phyloP scores from a whole-genome alignment of 441 rosid genomes.

The Biscutella laevigata region DNA sequence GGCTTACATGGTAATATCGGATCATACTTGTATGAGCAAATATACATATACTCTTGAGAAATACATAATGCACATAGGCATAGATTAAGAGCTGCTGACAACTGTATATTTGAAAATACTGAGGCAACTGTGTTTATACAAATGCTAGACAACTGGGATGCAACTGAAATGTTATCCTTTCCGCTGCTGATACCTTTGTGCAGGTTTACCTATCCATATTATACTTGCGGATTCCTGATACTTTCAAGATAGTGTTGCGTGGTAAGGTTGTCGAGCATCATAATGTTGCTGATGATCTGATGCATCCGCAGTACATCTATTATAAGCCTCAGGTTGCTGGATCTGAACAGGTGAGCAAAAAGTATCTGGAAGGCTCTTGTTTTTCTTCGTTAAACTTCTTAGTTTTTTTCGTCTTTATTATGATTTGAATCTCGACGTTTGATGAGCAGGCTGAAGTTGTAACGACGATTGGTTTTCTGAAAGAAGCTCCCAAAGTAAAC shows the following conservation, averaged over 20 bases:
- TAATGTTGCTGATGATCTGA: conserved; percentile 83
- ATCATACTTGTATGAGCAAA: neutral
- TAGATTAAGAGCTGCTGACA: neutral
- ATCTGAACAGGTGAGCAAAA: conserved; percentile 41
- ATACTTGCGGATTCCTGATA: conserved; percentile 72
- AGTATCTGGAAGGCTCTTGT: neutral
- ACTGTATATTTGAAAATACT: neutral
- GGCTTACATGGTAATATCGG: neutral
- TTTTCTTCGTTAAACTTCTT: conserved; percentile 9
- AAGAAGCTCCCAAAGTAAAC: conserved; percentile 73
- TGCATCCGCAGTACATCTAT: conserved; percentile 62
- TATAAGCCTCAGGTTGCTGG: conserved; percentile 75
- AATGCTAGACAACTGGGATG: neutral
- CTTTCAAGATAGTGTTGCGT: conserved; percentile 64
- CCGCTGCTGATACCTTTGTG: conserved; percentile 16
- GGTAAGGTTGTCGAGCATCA: conserved; percentile 67
- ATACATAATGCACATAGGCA: conserved; percentile 2
- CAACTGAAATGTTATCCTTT: conserved; percentile 9
- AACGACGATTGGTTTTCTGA: conserved; percentile 87
- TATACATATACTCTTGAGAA: neutral
- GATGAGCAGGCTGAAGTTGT: conserved; percentile 56
- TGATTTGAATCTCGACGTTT: conserved; percentile 14
- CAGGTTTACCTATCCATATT: conserved; percentile 80
- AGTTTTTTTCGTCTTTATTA: neutral
- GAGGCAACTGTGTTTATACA: conserved; percentile 1